phyloP scores from a whole-genome alignment of 805 yeast species.

The Sugiyamaella valdiviana region DNA sequence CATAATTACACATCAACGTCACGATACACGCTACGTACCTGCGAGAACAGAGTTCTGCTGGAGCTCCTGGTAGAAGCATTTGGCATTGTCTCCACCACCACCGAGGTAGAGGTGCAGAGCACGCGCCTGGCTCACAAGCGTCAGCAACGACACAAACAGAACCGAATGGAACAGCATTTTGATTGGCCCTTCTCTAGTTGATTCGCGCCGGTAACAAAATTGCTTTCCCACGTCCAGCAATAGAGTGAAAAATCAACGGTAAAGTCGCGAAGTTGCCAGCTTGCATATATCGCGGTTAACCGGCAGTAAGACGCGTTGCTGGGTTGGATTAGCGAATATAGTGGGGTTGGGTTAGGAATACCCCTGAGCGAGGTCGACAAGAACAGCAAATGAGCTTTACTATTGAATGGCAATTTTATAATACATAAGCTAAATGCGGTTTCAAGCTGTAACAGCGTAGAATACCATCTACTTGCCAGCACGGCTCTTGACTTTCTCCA shows the following conservation, averaged over 20 bases:
- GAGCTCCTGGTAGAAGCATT: conserved; percentile 80
- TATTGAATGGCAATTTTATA: too few species aligned
- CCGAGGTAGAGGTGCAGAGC: conserved; percentile 71
- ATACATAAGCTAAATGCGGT: too few species aligned
- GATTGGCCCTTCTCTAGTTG: neutral
- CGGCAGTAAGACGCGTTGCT: conserved; percentile 1
- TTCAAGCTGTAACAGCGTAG: neutral
- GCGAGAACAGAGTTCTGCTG: conserved; percentile 73
- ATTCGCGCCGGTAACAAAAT: too few species aligned
- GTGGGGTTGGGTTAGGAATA: neutral
- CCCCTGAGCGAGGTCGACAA: too few species aligned
- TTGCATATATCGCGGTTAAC: neutral
- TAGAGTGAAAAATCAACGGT: neutral
- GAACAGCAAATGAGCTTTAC: too few species aligned
- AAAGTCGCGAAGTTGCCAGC: neutral
- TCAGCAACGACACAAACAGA: conserved; percentile 9
- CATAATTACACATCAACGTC: neutral
- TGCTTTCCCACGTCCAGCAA: too few species aligned
- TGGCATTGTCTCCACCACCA: conserved; percentile 59
- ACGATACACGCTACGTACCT: conserved; percentile 38
- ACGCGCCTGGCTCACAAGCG: conserved; percentile 20
- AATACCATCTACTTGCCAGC: conserved; percentile 1
- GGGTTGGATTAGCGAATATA: neutral
- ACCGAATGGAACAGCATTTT: conserved; percentile 5
- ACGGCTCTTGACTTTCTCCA: conserved; percentile 55